Evolutionary conservation across 2,329 filamentous ascomycete genomes (phyloP).

Genomic region (Claviceps fusiformis): DNA sequence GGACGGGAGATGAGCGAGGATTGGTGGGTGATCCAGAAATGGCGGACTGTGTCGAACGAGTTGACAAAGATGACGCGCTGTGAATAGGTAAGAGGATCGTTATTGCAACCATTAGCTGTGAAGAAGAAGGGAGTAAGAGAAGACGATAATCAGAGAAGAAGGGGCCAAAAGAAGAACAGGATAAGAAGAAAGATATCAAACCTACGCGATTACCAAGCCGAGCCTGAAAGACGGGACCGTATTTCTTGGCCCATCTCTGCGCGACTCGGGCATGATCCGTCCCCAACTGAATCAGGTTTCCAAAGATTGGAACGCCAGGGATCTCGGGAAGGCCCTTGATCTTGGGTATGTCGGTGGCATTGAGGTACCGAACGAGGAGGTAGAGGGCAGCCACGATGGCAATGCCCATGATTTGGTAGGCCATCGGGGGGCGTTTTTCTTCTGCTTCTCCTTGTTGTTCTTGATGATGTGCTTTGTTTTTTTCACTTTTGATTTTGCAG

Average conservation of each 20-base stretch:
- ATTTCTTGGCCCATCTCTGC: constrained; percentile 43
- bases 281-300: constrained; percentile 48
- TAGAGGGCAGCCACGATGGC: constrained; percentile 9
- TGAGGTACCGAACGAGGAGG: constrained; percentile 19
- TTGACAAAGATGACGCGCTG: constrained; percentile 64
- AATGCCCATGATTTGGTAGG: constrained; percentile 8
- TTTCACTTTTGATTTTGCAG: neutral
- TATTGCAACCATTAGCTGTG: neutral
- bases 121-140: neutral
- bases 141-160: neutral
- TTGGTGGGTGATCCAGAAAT: constrained; percentile 68
- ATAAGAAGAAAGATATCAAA: neutral
- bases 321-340: constrained; percentile 50
- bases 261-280: constrained; percentile 41
- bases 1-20: constrained; percentile 66
- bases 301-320: constrained; percentile 48
- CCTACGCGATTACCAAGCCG: constrained; percentile 52
- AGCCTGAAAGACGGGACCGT: constrained; percentile 52
- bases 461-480: neutral
- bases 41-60: constrained; percentile 58
- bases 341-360: constrained; percentile 40
- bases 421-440: constrained; percentile 4
- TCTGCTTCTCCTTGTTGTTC: neutral
- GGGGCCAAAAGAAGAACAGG: too few species aligned
- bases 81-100: neutral